A percentile compares a stretch with the other conserved stretches of the same genome.
These are phyloP conservation scores for Ogataea thermomethanolica DNA, from an alignment of 805 yeast species.

Conservation along the genomic window DNA sequence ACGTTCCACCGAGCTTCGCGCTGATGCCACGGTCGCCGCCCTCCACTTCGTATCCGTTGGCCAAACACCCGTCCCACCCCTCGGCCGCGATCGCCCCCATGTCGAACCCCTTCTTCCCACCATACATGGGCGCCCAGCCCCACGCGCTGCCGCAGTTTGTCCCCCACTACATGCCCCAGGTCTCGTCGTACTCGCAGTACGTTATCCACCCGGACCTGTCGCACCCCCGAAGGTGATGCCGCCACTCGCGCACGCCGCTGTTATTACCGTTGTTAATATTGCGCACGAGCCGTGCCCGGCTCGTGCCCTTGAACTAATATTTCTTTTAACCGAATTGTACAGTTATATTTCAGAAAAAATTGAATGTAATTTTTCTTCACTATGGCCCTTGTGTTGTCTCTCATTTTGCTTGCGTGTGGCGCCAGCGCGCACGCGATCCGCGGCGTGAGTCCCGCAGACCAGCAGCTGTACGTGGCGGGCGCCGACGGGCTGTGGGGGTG, in stretches of 20 bases:
- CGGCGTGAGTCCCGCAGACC: slow-evolving; percentile 41
- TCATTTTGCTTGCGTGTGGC: slow-evolving; percentile 1
- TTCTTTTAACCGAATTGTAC: too few species aligned
- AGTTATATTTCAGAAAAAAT: too few species aligned
- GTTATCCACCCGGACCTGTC: background rate
- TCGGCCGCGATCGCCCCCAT: slow-evolving; percentile 1
- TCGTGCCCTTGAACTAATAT: too few species aligned
- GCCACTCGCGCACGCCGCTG: background rate
- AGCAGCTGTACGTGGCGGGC: slow-evolving; percentile 48
- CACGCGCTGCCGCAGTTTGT: slow-evolving; percentile 6
- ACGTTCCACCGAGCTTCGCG: slow-evolving; percentile 1
- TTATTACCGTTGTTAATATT: background rate
- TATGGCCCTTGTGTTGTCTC: background rate
- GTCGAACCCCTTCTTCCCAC: slow-evolving; percentile 3
- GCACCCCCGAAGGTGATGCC: background rate
- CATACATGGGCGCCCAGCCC: slow-evolving; percentile 4
- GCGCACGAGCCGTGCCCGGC: background rate
- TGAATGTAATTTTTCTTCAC: background rate
- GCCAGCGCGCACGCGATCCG: slow-evolving; percentile 8
- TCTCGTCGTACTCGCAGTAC: slow-evolving; percentile 3
- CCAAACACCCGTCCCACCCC: slow-evolving; percentile 7
- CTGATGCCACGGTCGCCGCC: slow-evolving; percentile 10
- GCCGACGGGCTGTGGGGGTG: slow-evolving; percentile 63
- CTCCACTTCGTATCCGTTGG: slow-evolving; percentile 1
- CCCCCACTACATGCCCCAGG: slow-evolving; percentile 9